Base-by-base conservation (phyloP, 495 filamentous ascomycete species). In the Penicillium steckii region DNA sequence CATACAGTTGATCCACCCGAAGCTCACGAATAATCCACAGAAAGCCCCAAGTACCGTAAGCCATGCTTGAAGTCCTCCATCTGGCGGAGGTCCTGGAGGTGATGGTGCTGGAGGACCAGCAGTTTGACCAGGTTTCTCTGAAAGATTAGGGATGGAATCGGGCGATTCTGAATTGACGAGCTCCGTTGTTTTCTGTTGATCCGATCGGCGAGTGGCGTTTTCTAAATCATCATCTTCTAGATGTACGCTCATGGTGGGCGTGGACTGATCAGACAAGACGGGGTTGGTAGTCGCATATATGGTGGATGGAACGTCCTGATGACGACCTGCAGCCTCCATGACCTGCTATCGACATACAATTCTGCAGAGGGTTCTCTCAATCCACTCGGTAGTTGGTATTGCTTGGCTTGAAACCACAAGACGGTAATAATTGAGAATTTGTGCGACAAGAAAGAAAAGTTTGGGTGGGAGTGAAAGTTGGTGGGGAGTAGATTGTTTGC, bases 51-150 rank as follows among this genome's bases (percentile, higher is more conserved):
- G 53, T 0, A 90, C 85, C 0, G 77, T 75, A 26, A 84, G 62
- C 85, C 87, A 90, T n/a, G 87, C 87, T 50, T 79, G 65, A 4
- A 73, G 25, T 1, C 87, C 87, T 41, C 85, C 85, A 67, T 90
- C 86, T 5, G 85, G 86, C 5, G 69, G 66, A 25, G 54, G 57
- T 21, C 59, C 59, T 23, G 57, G 80, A 72, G 50, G 75, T 67
- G 33, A 69, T 61, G 41, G 72, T 68, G 58, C 75, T 52, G 61
- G 68, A 32, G 47, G 52, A 15, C 23, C 48, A 41, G 61, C 49
- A 22, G 46, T 50, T 52, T 42, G 48, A 26, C 30, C 43, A 6
- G 53, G 6, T 44, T 72, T 67, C 38, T 66, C 64, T 0, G 42
- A 32, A 35, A 50, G 30, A 10, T 46, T 43, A 24, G 29, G 25